Evolutionary conservation across 495 filamentous ascomycete genomes (phyloP), one percentile per base, ranked within the genome.

Genomic region (Annulohypoxylon nitens): DNA sequence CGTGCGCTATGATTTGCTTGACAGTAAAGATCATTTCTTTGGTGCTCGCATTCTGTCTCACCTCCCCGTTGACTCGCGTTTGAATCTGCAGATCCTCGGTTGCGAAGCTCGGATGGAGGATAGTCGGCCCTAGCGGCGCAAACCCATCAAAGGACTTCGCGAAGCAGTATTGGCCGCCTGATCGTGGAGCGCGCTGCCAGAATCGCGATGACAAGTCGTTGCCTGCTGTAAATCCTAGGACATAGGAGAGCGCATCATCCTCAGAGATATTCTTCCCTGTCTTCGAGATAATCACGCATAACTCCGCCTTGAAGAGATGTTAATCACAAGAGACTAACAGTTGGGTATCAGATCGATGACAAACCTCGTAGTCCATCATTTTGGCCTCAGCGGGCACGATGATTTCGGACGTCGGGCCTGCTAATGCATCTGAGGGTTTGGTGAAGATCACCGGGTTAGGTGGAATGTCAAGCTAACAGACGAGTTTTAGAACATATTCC

Each of bases 111-210:
- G 78, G 75, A 41, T 83, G 83, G 23, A 86, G 86, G 4, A 89
- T 64, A 4, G 79, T 77, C 4, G 88, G 87, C 5, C 88, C 86
- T 30, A 83, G 70, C 12, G 81, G 81, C 61, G 79, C 80, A 37
- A 81, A 79, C 2, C 70, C 73, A 70, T 83, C 81, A 57, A 83
- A 83, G 6, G 77, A 76, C 62, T 82, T 82, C 61, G 69, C 73
- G 66, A 72, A 82, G 60, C 78, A 76, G 74, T 77, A 81, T 48
- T 81, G 78, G 20, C 73, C 78, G 1, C 69, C 76, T 50, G 79
- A 78, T 9, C 73, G 64, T 18, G 79, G 80, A 50, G 76, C 77
- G 16, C 78, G 75, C 57, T 81, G 77, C 41, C 51, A 69, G 4
- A 62, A 61, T 33, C 77, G 51, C 30, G 73, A 72, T 14, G 74